Conservation (phyloP, 768 basidiomycete species). For the Lactarius indigo region DNA sequence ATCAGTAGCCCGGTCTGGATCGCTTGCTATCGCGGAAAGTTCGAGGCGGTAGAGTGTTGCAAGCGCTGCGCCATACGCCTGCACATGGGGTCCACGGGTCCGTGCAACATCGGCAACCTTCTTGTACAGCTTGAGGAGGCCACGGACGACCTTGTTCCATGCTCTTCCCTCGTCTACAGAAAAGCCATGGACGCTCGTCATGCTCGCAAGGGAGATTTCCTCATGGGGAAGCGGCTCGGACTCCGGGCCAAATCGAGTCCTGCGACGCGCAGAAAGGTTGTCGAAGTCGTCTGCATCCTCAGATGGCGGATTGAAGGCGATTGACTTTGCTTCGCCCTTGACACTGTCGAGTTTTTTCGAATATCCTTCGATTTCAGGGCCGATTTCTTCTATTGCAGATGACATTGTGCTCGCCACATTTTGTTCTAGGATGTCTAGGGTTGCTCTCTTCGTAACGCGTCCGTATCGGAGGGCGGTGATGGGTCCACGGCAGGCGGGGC, state of each 20-base stretch:
- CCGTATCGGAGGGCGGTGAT: slow-evolving; percentile 37
- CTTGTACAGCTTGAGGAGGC: slow-evolving; percentile 30
- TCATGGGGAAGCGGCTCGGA: slow-evolving; percentile 24
- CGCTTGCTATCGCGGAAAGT: slow-evolving; percentile 26
- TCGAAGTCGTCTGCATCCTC: slow-evolving; percentile 2
- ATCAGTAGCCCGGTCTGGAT: slow-evolving; percentile 25
- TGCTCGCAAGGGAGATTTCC: slow-evolving; percentile 11
- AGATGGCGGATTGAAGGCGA: not conserved
- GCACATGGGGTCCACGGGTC: slow-evolving; percentile 32
- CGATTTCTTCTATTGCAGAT: slow-evolving; percentile 21
- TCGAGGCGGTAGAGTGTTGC: slow-evolving; percentile 33
- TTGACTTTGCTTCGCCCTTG: slow-evolving; percentile 24
- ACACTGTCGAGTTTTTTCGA: slow-evolving; percentile 2
- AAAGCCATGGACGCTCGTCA: slow-evolving; percentile 27
- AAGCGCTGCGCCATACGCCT: slow-evolving; percentile 36
- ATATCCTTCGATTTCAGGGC: slow-evolving; percentile 18
- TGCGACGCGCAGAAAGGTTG: not conserved
- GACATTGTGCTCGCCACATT: slow-evolving; percentile 36
- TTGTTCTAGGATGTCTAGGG: slow-evolving; percentile 38
- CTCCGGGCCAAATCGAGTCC: slow-evolving; percentile 8
- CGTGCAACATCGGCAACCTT: slow-evolving; percentile 27
- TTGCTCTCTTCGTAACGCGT: slow-evolving; percentile 36
- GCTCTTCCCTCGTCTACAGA: slow-evolving; percentile 21
- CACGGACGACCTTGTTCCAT: slow-evolving; percentile 29
- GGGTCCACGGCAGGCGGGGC: slow-evolving; percentile 37